phyloP scores from a whole-genome alignment of 148 eudicot genomes.

The Spergularia marina region DNA sequence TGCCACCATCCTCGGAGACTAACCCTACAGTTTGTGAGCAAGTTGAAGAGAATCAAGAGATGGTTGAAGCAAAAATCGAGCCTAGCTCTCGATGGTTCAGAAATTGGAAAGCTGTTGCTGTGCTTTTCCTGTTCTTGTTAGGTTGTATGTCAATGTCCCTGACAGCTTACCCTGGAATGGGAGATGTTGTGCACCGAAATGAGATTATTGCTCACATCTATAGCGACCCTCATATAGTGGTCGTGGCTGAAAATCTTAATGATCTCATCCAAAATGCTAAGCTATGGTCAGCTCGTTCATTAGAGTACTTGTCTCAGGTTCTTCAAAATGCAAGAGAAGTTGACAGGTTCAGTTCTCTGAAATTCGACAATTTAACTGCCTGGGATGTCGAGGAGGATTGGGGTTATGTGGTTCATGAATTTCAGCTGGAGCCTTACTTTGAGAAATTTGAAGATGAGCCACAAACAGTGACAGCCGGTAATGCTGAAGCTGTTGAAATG shows the following conservation, averaged over 20 bases:
- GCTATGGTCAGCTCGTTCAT: conserved; percentile 37
- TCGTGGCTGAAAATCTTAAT: conserved; percentile 30
- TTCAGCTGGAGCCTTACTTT: conserved; percentile 19
- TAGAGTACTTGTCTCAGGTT: conserved; percentile 36
- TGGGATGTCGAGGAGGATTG: conserved; percentile 34
- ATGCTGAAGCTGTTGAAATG: too few relatives aligned
- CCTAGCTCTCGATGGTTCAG: conserved; percentile 29
- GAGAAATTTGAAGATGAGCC: conserved; percentile 10
- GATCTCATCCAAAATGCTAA: conserved; percentile 28
- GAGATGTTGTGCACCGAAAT: conserved; percentile 26
- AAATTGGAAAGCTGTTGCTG: conserved; percentile 36
- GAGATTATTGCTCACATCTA: conserved; percentile 32
- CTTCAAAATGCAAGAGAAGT: conserved; percentile 23
- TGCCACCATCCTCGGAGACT: conserved; percentile 21
- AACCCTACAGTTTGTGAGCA: conserved; percentile 22
- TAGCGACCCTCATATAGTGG: conserved; percentile 28
- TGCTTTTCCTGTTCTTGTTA: conserved; percentile 43
- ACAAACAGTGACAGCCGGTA: too few relatives aligned
- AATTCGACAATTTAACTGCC: conserved; percentile 48
- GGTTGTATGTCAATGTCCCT: conserved; percentile 37
- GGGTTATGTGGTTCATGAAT: conserved; percentile 27
- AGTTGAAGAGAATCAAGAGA: conserved; percentile 11
- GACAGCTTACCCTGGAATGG: conserved; percentile 27
- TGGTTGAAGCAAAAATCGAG: conserved; percentile 17
- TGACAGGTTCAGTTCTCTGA: conserved; percentile 30